Percentiles rank a stretch among this genome's conserved stretches.
Conservation (phyloP, 2,329 filamentous ascomycete species). For the Camillea tinctor region DNA sequence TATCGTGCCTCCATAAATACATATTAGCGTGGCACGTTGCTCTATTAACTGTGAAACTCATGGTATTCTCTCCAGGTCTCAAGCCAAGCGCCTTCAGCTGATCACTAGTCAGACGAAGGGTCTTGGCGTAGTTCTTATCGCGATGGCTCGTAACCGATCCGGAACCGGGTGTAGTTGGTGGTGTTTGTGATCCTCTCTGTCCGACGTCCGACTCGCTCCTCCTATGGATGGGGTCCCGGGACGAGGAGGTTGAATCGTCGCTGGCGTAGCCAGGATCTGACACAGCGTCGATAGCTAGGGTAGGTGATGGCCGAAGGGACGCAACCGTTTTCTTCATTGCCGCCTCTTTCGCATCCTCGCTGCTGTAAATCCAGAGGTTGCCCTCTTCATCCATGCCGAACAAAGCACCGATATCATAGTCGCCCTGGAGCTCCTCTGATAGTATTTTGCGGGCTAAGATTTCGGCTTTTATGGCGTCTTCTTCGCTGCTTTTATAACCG, state of each 20-base stretch:
- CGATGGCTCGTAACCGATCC: conserved; percentile 61
- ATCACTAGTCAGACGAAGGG: conserved; percentile 88
- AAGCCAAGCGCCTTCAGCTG: conserved; percentile 85
- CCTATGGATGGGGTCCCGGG: conserved; percentile 49
- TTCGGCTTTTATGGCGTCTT: conserved; percentile 87
- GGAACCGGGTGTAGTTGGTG: conserved; percentile 69
- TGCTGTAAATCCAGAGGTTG: conserved; percentile 99
- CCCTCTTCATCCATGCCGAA: conserved; percentile 95
- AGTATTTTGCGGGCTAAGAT: conserved; percentile 91
- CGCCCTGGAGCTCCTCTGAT: conserved; percentile 87
- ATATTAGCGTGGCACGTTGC: conserved; percentile 90
- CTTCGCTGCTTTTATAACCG: conserved; percentile 90
- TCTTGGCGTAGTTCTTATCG: conserved; percentile 92
- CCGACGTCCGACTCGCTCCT: conserved; percentile 67
- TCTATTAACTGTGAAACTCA: conserved; percentile 95
- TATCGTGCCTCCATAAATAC: conserved; percentile 89
- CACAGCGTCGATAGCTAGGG: conserved; percentile 71
- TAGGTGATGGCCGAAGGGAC: conserved; percentile 44
- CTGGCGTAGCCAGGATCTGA: conserved; percentile 96
- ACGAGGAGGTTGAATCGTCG: conserved; percentile 65
- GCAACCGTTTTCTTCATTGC: conserved; percentile 67
- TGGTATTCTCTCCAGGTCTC: conserved; percentile 81
- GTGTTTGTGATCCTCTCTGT: conserved; percentile 56
- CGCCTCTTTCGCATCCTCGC: conserved; percentile 90
- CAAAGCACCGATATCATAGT: conserved; percentile 92